Conservation (phyloP, 2,329 filamentous ascomycete genomes). For the Epichloe gansuensis region DNA sequence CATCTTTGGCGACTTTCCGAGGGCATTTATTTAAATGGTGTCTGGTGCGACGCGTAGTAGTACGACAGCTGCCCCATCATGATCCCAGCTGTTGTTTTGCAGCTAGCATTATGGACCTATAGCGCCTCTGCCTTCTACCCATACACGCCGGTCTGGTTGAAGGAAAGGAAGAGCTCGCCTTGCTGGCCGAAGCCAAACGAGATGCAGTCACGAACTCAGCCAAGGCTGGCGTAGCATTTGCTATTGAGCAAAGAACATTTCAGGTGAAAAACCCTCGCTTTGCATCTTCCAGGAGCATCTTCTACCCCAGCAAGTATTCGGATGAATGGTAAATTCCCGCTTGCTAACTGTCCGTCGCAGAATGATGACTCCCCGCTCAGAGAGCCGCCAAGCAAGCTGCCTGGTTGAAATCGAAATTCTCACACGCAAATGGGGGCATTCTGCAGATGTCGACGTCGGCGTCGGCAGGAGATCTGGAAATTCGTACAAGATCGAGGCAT, state of each 20-base stretch:
- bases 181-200: conserved; percentile 13
- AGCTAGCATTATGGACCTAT: conserved; percentile 36
- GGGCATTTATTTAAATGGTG: conserved; percentile 1
- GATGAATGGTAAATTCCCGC: conserved; percentile 14
- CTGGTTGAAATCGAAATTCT: conserved; percentile 9
- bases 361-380: conserved; percentile 1
- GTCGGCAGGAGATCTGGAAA: conserved; percentile 27
- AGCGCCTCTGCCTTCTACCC: conserved; percentile 36
- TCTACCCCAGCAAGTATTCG: too few relatives aligned
- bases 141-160: conserved; percentile 27
- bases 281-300: neutral
- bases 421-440: neutral
- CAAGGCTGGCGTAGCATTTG: conserved; percentile 23
- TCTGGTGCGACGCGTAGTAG: neutral
- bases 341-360: conserved; percentile 1
- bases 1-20: neutral
- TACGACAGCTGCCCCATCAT: conserved; percentile 20
- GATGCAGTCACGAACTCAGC: conserved; percentile 8
- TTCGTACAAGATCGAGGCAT: conserved; percentile 32
- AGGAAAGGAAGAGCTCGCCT: conserved; percentile 16
- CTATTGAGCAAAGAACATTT: conserved; percentile 26
- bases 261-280: conserved; percentile 3
- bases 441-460: neutral
- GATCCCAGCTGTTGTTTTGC: conserved; percentile 26
- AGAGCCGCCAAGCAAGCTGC: conserved; percentile 9